A percentile compares a stretch with the other conserved stretches of the same genome.
phyloP scores from a whole-genome alignment of 164 flowering plant species.

The Saururus chinensis region DNA sequence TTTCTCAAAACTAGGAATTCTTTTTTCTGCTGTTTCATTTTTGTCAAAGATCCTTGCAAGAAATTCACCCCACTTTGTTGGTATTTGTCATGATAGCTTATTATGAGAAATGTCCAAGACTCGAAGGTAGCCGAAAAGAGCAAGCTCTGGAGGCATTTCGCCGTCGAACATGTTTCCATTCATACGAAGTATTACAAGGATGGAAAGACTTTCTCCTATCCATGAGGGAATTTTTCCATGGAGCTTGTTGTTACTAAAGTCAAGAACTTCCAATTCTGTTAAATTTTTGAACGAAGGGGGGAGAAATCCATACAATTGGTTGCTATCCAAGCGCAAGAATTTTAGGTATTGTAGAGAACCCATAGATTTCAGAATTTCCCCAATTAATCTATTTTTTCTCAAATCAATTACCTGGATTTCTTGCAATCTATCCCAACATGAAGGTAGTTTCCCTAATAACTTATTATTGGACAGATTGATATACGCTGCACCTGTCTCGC shows the following conservation, averaged over 20 bases:
- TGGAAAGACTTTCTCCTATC: slow-evolving; percentile 1
- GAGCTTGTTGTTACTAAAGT: neutral
- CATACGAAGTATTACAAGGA: slow-evolving; percentile 7
- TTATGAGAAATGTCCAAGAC: slow-evolving; percentile 18
- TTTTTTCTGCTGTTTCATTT: too few relatives aligned
- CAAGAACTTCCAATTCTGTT: neutral
- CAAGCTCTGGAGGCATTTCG: slow-evolving; percentile 4
- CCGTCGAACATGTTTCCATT: slow-evolving; percentile 12
- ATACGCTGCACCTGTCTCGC: too few relatives aligned
- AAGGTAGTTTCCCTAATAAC: neutral
- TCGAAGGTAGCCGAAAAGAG: slow-evolving; percentile 6
- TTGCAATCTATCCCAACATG: too few relatives aligned
- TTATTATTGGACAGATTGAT: neutral
- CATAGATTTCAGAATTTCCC: neutral
- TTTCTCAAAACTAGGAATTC: too few relatives aligned
- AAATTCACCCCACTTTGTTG: neutral
- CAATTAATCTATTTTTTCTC: too few relatives aligned
- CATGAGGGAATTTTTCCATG: neutral
- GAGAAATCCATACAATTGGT: neutral
- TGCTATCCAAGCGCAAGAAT: neutral
- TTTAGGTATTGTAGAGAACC: neutral
- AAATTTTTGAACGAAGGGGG: neutral
- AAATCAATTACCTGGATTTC: too few relatives aligned
- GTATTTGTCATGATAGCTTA: slow-evolving; percentile 10
- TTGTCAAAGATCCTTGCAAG: too few relatives aligned